These are phyloP conservation scores for Ascochyta pisi DNA, from an alignment of 2,329 filamentous ascomycete genomes.

Conservation along the genomic window DNA sequence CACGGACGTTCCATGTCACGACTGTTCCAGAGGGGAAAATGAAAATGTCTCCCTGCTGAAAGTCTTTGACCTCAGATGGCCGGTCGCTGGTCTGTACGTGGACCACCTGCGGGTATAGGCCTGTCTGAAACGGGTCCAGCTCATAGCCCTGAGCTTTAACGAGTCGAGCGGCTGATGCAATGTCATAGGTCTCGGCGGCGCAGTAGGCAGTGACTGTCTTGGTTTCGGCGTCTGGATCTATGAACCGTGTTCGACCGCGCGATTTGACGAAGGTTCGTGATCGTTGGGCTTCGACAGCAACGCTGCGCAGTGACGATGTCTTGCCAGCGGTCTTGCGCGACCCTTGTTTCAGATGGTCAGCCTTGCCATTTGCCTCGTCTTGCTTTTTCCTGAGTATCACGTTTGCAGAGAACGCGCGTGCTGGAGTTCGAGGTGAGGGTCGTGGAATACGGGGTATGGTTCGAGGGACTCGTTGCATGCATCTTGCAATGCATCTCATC, in stretches of 20 bases:
- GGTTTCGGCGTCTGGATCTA: constrained; percentile 56
- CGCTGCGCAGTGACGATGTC: constrained; percentile 74
- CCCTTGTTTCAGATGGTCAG: constrained; percentile 28
- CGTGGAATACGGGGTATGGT: neutral
- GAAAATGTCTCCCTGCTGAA: constrained; percentile 80
- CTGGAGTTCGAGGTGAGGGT: constrained; percentile 7
- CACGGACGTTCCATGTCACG: constrained; percentile 87
- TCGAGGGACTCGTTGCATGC: constrained; percentile 16
- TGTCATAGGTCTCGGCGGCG: constrained; percentile 71
- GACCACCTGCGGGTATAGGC: constrained; percentile 69
- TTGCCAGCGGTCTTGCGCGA: constrained; percentile 41
- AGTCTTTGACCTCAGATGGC: constrained; percentile 52
- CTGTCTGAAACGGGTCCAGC: constrained; percentile 68
- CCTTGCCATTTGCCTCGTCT: constrained; percentile 21
- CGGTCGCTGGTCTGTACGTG: constrained; percentile 60
- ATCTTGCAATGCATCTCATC: constrained; percentile 1
- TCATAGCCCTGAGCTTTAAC: constrained; percentile 65
- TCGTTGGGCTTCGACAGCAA: constrained; percentile 83
- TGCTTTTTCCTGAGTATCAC: constrained; percentile 25
- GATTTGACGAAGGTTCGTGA: constrained; percentile 62
- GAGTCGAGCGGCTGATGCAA: constrained; percentile 63
- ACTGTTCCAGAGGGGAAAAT: constrained; percentile 94
- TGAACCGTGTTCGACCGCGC: constrained; percentile 51
- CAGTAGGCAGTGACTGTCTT: constrained; percentile 69
- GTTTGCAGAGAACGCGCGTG: constrained; percentile 29